Evolutionary conservation across 1,284 basidiomycete genomes (phyloP).

Genomic region (Ceratobasidium sp.): DNA sequence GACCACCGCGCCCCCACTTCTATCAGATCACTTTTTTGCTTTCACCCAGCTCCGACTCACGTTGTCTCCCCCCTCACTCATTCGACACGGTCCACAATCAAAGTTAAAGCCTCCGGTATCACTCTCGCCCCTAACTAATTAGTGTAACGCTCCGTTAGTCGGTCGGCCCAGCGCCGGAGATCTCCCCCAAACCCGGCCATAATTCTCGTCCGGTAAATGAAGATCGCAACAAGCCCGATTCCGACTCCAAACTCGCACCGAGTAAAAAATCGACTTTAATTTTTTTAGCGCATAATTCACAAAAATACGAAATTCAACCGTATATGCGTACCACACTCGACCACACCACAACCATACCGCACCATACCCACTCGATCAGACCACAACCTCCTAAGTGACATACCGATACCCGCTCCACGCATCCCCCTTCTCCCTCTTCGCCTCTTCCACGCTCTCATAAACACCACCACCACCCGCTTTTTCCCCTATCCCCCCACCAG

Average conservation of each 20-base stretch:
- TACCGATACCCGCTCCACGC: constrained; percentile 47
- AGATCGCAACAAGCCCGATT: not conserved
- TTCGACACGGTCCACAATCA: constrained; percentile 14
- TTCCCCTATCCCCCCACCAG: constrained; percentile 33
- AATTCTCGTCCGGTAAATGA: not conserved
- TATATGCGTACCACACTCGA: not conserved
- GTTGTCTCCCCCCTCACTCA: not conserved
- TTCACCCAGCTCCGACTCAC: constrained; percentile 10
- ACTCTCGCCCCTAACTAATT: not conserved
- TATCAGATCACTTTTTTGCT: constrained; percentile 11
- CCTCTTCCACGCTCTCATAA: constrained; percentile 43
- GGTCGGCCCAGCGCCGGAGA: not conserved
- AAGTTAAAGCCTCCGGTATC: not conserved
- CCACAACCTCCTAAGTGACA: constrained; percentile 24
- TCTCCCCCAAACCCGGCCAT: not conserved
- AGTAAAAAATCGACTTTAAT: not conserved
- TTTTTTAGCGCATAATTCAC: not conserved
- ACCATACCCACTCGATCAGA: too few species aligned
- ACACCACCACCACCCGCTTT: constrained; percentile 30
- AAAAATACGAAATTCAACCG: constrained; percentile 22
- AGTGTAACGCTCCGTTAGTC: too few species aligned
- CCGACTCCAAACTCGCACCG: not conserved
- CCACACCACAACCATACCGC: too few species aligned
- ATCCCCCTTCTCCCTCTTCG: constrained; percentile 47
- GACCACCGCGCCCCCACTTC: not conserved